Percentiles rank a stretch among this genome's conserved stretches.
Evolutionary conservation across 139 green algal genomes (phyloP).

Genomic region (Auxenochlorella pyrenoidosa): DNA sequence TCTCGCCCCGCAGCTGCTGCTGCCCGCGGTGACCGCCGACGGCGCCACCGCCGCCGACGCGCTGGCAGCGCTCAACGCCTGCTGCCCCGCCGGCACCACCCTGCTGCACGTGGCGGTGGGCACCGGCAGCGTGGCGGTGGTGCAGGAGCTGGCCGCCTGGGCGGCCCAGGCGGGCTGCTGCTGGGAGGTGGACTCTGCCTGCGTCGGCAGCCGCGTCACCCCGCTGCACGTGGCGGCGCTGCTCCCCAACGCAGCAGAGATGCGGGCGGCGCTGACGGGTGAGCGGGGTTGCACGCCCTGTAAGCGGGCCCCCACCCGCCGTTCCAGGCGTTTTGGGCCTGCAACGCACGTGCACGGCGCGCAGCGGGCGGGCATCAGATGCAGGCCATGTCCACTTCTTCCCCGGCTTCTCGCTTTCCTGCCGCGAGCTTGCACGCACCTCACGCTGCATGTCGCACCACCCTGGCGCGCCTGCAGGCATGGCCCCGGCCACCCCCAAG

Average conservation of each 20-base stretch:
- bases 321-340: too few relatives aligned
- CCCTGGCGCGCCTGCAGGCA: not conserved
- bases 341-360: too few relatives aligned
- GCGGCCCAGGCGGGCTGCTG: not conserved
- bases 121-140: conserved; percentile 32
- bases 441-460: not conserved
- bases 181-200: not conserved
- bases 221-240: conserved; percentile 54
- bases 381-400: too few relatives aligned
- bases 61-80: conserved; percentile 12
- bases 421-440: not conserved
- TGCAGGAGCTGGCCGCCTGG: conserved; percentile 35
- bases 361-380: too few relatives aligned
- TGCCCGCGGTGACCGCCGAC: conserved; percentile 34
- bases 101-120: conserved; percentile 52
- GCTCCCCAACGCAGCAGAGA: conserved; percentile 19
- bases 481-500: conserved; percentile 21
- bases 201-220: conserved; percentile 37
- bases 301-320: too few relatives aligned
- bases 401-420: too few relatives aligned
- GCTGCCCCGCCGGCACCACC: not conserved
- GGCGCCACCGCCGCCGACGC: not conserved
- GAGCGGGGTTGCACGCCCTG: not conserved
- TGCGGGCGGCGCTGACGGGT: conserved; percentile 8
- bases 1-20: conserved; percentile 17